Evolutionary conservation across 2,329 filamentous ascomycete genomes (phyloP).

Genomic region (Grosmannia huntii): DNA sequence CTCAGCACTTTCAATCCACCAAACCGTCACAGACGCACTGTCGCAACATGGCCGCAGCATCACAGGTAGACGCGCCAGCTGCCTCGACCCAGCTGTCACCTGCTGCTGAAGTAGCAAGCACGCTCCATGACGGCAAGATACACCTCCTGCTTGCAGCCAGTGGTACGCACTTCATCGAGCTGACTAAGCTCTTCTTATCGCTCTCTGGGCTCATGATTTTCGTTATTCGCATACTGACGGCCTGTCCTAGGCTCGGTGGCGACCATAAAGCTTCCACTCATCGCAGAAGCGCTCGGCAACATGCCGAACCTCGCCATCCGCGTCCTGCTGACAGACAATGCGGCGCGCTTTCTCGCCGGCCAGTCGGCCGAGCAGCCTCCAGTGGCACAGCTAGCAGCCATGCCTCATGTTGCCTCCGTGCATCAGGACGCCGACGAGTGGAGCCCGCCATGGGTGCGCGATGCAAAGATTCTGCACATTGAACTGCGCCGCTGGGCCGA

Average conservation of each 20-base stretch:
- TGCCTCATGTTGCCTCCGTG: slow-evolving; percentile 66
- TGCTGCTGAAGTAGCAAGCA: slow-evolving; percentile 20
- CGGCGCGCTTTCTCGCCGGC: slow-evolving; percentile 61
- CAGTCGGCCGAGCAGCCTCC: slow-evolving; percentile 68
- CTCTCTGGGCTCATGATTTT: neutral
- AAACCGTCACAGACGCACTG: too few relatives aligned
- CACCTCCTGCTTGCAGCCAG: slow-evolving; percentile 29
- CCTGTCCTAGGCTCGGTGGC: slow-evolving; percentile 48
- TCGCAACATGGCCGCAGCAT: neutral
- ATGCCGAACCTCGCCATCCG: slow-evolving; percentile 57
- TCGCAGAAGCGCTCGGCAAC: slow-evolving; percentile 41
- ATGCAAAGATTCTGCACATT: slow-evolving; percentile 77
- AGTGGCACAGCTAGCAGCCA: slow-evolving; percentile 40
- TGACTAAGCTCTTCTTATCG: neutral
- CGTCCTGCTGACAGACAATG: slow-evolving; percentile 65
- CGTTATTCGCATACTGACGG: neutral
- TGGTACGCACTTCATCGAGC: neutral
- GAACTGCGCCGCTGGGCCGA: slow-evolving; percentile 72
- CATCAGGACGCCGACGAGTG: slow-evolving; percentile 78
- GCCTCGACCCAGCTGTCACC: slow-evolving; percentile 1
- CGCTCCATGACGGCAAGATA: slow-evolving; percentile 25
- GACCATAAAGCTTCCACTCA: slow-evolving; percentile 68
- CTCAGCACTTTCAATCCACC: too few relatives aligned
- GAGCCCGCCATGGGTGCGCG: slow-evolving; percentile 59
- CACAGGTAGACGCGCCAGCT: neutral